Evolutionary conservation across 2,329 filamentous ascomycete species (phyloP).

Genomic region (Sarocladiaceae sp.): DNA sequence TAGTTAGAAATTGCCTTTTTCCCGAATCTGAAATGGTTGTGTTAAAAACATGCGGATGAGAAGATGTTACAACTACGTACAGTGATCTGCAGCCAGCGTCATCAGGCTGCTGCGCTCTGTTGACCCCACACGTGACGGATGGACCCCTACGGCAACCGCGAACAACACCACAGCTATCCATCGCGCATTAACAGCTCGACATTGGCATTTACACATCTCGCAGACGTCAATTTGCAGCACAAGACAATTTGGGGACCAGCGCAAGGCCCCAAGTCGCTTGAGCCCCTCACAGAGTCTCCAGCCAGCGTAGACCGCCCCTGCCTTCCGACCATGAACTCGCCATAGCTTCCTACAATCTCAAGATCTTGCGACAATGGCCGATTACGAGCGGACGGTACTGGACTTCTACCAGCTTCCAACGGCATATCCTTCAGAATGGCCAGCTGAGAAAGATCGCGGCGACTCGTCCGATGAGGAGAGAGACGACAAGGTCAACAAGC

Average conservation of each 20-base stretch:
- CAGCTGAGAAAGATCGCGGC: slow-evolving; percentile 70
- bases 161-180: not conserved
- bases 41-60: too few relatives aligned
- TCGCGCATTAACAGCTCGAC: not conserved
- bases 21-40: too few relatives aligned
- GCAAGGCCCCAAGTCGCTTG: not conserved
- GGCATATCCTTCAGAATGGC: slow-evolving; percentile 81
- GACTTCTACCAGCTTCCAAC: slow-evolving; percentile 86
- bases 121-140: slow-evolving; percentile 2
- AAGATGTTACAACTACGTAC: too few relatives aligned
- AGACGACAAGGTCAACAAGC: slow-evolving; percentile 35
- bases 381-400: slow-evolving; percentile 72
- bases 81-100: too few relatives aligned
- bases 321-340: slow-evolving; percentile 11
- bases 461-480: slow-evolving; percentile 57
- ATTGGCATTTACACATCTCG: not conserved
- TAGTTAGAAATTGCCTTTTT: too few relatives aligned
- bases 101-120: too few relatives aligned
- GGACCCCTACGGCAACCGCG: too few relatives aligned
- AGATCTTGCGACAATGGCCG: slow-evolving; percentile 46
- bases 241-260: too few relatives aligned
- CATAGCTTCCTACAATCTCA: slow-evolving; percentile 9
- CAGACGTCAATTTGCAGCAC: not conserved
- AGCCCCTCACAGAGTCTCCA: not conserved
- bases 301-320: not conserved